These are phyloP conservation scores for Colletotrichum tamarilloi DNA, from an alignment of 2,329 filamentous ascomycete genomes.

Conservation along the genomic window DNA sequence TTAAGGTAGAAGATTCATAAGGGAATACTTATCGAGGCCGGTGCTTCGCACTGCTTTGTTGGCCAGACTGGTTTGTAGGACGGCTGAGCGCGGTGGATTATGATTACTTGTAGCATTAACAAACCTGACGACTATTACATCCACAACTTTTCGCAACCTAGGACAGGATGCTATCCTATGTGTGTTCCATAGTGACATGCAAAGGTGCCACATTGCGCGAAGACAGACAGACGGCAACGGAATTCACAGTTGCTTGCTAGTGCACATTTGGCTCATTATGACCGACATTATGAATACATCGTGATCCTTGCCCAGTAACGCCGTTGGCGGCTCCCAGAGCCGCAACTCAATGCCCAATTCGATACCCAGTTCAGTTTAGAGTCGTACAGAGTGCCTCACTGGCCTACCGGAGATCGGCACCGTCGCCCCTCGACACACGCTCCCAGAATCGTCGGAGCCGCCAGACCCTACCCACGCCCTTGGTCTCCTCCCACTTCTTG, in stretches of 20 bases:
- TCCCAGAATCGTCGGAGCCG: slow-evolving; percentile 76
- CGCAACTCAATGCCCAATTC: background rate
- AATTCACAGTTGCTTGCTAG: too few species aligned
- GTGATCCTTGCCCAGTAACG: background rate
- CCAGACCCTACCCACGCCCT: slow-evolving; percentile 68
- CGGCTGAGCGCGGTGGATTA: background rate
- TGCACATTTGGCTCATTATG: background rate
- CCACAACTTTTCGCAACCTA: background rate
- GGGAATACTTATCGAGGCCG: background rate
- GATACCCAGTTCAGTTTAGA: background rate
- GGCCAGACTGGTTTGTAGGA: background rate
- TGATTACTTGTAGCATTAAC: background rate
- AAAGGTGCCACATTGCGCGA: background rate
- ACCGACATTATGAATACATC: slow-evolving; percentile 7
- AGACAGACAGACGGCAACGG: background rate
- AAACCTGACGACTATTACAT: background rate
- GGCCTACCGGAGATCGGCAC: slow-evolving; percentile 22
- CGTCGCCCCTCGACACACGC: slow-evolving; percentile 59
- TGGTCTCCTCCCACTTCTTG: slow-evolving; percentile 59
- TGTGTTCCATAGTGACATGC: background rate
- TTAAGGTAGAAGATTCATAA: background rate
- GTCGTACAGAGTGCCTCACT: background rate
- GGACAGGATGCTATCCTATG: background rate
- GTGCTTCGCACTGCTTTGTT: background rate
- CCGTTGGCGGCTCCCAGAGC: slow-evolving; percentile 2